Base-by-base conservation (phyloP, 306 rosid genomes). In the Citrullus mucosospermus region DNA sequence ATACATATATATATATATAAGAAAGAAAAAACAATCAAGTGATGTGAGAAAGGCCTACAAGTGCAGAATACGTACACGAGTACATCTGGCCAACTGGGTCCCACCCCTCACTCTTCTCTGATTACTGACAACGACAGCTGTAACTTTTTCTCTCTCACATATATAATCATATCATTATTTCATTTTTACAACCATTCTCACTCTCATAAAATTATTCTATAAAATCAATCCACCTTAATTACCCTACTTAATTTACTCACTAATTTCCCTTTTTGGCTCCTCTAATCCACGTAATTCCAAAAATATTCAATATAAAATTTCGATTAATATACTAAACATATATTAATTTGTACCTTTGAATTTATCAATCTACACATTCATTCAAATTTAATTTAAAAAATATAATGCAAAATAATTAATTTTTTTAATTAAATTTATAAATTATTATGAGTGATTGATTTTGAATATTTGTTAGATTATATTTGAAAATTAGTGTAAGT, bases 51-150 rank as follows among this genome's bases (percentile, higher is more conserved):
- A 53, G 78, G 48, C 62, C 30, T 15, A 51, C 30, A 50, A 74
- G 78, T 74, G 78, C 78, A 74, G 78, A 74, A 74, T 54, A 34
- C 63, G 78, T 74, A 74, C 78, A 51, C 78, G 78, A 74, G 78
- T 51, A 74, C 78, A n/a, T 54, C 78, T 74, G 78, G 78, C 30
- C 5, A 9, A 51, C 50, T 74, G 63, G 78, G 78, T 34, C 63
- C 78, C 78, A 53, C 48, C 3, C 30, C 59, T 72, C 75, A 11
- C 53, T 48, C 53, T 48, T 48, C 55, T 9, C 9, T 22, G 20
- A 43, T 68, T 0, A 32, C 78, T 74, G 78, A 74, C 78, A 51
- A 4, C 63, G 63, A 74, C 78, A 74, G 78, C 78, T 74, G 78
- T 74, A 12, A 17, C 58, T 10, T 6, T 43, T 74, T 53, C 43